These are phyloP conservation scores for Lachancea sp. DNA, from an alignment of 805 yeast species.

Conservation along the genomic window DNA sequence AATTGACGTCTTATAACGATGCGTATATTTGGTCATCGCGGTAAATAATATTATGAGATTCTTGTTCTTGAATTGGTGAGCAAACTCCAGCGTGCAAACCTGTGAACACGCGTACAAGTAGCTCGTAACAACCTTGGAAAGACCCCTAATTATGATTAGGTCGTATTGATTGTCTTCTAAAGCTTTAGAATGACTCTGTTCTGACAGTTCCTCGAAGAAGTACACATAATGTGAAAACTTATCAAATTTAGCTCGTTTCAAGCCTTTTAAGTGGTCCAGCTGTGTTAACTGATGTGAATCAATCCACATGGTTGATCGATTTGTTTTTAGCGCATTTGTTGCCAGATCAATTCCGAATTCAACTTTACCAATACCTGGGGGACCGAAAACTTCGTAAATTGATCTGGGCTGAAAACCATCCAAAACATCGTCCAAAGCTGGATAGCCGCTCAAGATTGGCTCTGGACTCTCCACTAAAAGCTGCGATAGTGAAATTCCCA, in stretches of 20 bases:
- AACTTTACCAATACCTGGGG: constrained; percentile 32
- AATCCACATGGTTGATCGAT: constrained; percentile 26
- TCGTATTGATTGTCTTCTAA: constrained; percentile 9
- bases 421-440: constrained; percentile 19
- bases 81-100: neutral
- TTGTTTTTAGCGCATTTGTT: constrained; percentile 8
- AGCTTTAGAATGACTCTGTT: neutral
- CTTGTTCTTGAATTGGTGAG: constrained; percentile 28
- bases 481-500: constrained; percentile 32
- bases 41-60: constrained; percentile 24
- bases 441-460: constrained; percentile 23
- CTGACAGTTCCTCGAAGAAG: constrained; percentile 19
- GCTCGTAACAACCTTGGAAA: constrained; percentile 27
- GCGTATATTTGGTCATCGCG: constrained; percentile 26
- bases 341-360: constrained; percentile 21
- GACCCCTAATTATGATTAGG: constrained; percentile 28
- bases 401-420: constrained; percentile 26
- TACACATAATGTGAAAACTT: constrained; percentile 24
- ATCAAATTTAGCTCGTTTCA: constrained; percentile 14
- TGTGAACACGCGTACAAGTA: constrained; percentile 14
- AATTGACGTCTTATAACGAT: constrained; percentile 18
- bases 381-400: constrained; percentile 32
- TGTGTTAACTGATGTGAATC: constrained; percentile 21
- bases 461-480: constrained; percentile 21
- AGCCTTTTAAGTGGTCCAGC: neutral